These are phyloP conservation scores for Lycium ferocissimum DNA, from an alignment of 257 asterid species.

Conservation along the genomic window DNA sequence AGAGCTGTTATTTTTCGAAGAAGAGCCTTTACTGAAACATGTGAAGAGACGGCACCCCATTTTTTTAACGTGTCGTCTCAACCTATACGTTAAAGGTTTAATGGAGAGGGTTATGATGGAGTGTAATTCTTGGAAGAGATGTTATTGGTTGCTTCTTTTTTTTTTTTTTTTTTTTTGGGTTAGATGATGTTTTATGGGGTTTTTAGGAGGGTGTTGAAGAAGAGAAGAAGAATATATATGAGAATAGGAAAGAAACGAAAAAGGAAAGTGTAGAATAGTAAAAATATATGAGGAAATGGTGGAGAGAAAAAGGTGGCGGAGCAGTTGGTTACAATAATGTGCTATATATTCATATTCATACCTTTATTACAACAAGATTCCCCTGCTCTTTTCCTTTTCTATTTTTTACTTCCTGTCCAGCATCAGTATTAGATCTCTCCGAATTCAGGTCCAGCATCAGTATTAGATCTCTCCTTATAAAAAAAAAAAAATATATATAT, in stretches of 20 bases:
- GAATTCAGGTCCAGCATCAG: no score
- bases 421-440: no score
- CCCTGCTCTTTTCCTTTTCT: not conserved
- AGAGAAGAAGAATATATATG: not conserved
- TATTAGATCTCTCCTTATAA: no score
- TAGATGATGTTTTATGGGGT: not conserved
- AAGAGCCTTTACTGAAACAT: slow-evolving; percentile 42
- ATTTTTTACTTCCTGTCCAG: no score
- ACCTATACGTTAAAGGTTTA: slow-evolving; percentile 12
- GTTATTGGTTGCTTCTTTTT: not conserved
- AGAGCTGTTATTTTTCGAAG: not conserved
- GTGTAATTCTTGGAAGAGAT: no score
- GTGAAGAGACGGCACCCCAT: slow-evolving; percentile 34
- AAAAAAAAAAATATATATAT: no score
- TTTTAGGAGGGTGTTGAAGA: slow-evolving; percentile 25
- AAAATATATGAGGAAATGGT: slow-evolving; percentile 33
- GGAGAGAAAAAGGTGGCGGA: slow-evolving; percentile 56
- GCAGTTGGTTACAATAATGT: slow-evolving; percentile 26
- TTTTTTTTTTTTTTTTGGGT: not conserved
- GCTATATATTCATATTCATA: slow-evolving; percentile 19
- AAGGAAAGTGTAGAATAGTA: slow-evolving; percentile 24
- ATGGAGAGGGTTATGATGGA: not conserved
- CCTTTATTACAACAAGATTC: not conserved
- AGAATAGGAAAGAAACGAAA: slow-evolving; percentile 17
- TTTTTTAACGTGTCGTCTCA: slow-evolving; percentile 21